Conservation (phyloP, 2,329 filamentous ascomycete species). For the Alternaria angustiovoidea region DNA sequence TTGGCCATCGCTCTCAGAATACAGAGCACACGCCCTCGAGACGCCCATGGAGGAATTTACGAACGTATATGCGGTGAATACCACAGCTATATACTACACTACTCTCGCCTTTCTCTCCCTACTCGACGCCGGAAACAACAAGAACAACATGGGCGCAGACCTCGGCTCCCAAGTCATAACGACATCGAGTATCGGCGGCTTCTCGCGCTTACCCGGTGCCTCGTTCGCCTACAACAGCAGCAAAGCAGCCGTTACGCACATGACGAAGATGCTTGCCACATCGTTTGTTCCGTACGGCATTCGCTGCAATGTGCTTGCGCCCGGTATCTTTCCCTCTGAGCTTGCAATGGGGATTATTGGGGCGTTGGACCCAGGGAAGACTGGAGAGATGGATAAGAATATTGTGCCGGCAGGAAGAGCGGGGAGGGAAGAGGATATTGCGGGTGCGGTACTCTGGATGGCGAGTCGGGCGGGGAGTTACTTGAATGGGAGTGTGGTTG, state of each 20-base stretch:
- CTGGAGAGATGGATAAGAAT: constrained; percentile 10
- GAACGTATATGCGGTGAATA: constrained; percentile 52
- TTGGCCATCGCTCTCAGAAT: constrained; percentile 24
- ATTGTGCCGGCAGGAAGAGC: constrained; percentile 63
- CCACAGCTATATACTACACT: constrained; percentile 53
- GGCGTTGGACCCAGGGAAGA: constrained; percentile 1
- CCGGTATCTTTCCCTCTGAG: constrained; percentile 49
- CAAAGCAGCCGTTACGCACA: constrained; percentile 59
- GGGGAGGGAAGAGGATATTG: constrained; percentile 70
- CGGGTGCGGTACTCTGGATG: constrained; percentile 70
- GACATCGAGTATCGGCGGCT: constrained; percentile 21
- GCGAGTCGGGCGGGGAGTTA: constrained; percentile 71
- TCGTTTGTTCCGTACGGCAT: constrained; percentile 53
- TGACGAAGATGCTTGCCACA: constrained; percentile 61
- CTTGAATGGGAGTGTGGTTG: constrained; percentile 68
- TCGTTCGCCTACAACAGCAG: constrained; percentile 37
- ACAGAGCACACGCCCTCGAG: constrained; percentile 26
- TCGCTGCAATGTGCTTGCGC: constrained; percentile 60
- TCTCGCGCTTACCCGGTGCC: constrained; percentile 12
- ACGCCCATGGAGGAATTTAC: constrained; percentile 40
- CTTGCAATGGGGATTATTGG: constrained; percentile 23
- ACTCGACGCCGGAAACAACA: constrained; percentile 52
- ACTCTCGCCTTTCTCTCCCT: constrained; percentile 53
- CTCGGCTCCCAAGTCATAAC: constrained; percentile 32
- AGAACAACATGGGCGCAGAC: constrained; percentile 16